Evolutionary conservation across 371 early-diverging fungal species (phyloP).

Genomic region (Mucor piriformis): DNA sequence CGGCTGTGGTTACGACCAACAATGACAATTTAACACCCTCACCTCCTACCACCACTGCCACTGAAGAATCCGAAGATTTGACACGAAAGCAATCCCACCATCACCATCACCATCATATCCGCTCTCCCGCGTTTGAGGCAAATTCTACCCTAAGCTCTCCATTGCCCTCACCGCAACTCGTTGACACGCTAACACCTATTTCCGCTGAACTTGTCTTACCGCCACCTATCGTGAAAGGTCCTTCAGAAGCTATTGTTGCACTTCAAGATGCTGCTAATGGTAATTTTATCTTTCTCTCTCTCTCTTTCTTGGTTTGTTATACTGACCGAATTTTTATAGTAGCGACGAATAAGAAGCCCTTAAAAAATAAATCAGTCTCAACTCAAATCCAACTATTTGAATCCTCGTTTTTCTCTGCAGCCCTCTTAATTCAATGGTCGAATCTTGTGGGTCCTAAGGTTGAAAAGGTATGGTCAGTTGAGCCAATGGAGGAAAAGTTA

Average conservation of each 20-base stretch:
- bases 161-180: slow-evolving; percentile 31
- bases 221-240: slow-evolving; percentile 35
- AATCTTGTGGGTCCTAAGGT: slow-evolving; percentile 65
- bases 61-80: slow-evolving; percentile 2
- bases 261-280: slow-evolving; percentile 53
- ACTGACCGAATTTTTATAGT: not conserved
- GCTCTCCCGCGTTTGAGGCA: slow-evolving; percentile 39
- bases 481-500: slow-evolving; percentile 28
- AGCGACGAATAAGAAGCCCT: not conserved
- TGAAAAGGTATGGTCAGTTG: slow-evolving; percentile 53
- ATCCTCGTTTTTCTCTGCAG: slow-evolving; percentile 61
- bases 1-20: slow-evolving; percentile 34
- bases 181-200: slow-evolving; percentile 22
- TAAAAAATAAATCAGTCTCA: not conserved
- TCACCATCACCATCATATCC: slow-evolving; percentile 42
- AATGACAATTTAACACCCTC: not conserved
- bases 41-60: slow-evolving; percentile 3
- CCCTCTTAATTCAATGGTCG: slow-evolving; percentile 63
- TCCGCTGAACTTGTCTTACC: slow-evolving; percentile 24
- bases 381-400: slow-evolving; percentile 42
- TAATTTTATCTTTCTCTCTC: not conserved
- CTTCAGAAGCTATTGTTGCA: slow-evolving; percentile 52
- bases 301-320: not conserved
- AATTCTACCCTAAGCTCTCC: slow-evolving; percentile 12
- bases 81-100: slow-evolving; percentile 31